Evolutionary conservation across 148 eudicot species (phyloP), one percentile per base, ranked within the genome.

Genomic region (Vaccinium corymbosum): DNA sequence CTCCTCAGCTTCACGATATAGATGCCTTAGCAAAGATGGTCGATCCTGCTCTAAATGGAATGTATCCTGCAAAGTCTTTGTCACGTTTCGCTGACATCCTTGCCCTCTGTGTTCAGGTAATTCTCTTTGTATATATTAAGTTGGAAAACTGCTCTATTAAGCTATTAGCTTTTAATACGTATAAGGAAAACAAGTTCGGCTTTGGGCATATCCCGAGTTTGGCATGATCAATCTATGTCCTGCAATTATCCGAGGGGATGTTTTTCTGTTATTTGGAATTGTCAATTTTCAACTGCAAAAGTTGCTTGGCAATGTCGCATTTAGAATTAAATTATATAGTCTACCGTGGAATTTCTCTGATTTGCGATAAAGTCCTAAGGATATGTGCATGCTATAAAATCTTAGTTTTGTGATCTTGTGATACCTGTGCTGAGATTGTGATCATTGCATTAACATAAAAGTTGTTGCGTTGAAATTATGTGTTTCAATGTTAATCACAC

Each of bases 1-100:
- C 98, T 80, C 99, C 98, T 57, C 99, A 97, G 85, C 94, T 97
- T 83, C 99, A 97, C 82, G 99, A 97, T 87, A 97, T 97, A 61
- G 99, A 97, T 82, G 94, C 99, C 77, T 85, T 97, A 51, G 86
- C 98, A 14, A 97, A 93, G 85, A 97, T 97, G 99, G 99, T 97
- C 27, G 99, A 97, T 88, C 92, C 94, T 86, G 19, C 90, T 25
- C 92, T 94, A 51, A 93, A 94, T 89, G 99, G 99, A 89, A 94
- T 97, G 99, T 97, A 97, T 79, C 95, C 99, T 56, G 99, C 98
- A 51, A 97, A 94, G 85, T 94, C 99, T 66, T 82, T 97, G 86
- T 94, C 98, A 74, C 99, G 99, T 16, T 94, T 97, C 88, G 99
- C 99, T 52, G 98, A 94, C 85, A 89, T 94, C 87, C 92, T 97